Conservation (phyloP, 2,329 filamentous ascomycete genomes). For the Aspergillus jensenii region DNA sequence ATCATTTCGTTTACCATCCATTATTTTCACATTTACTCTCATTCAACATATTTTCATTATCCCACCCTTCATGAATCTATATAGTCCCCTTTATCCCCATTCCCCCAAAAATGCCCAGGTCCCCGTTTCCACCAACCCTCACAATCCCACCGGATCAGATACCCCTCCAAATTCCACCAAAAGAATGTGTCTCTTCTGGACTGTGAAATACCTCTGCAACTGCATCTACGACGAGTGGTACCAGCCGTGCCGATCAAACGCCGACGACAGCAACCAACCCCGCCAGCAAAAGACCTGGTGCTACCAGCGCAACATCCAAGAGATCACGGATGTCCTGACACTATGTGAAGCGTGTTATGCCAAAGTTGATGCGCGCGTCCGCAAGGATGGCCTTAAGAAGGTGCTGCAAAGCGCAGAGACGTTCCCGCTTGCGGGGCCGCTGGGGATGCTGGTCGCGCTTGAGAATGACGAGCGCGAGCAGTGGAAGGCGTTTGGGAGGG, state of each 20-base stretch:
- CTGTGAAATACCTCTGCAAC: not conserved
- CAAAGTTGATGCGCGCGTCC: not conserved
- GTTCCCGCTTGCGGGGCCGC: not conserved
- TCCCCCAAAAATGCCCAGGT: not conserved
- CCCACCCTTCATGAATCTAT: not conserved
- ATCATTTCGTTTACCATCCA: not conserved
- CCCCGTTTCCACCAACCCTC: not conserved
- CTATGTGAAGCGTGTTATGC: not conserved
- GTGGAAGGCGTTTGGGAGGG: not conserved
- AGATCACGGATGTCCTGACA: not conserved
- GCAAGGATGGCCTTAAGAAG: not conserved
- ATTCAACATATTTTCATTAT: not conserved
- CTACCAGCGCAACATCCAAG: not conserved
- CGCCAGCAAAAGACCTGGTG: not conserved
- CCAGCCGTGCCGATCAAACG: not conserved
- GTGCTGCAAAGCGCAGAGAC: not conserved
- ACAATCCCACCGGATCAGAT: not conserved
- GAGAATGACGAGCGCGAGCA: not conserved
- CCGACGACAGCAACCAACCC: no score
- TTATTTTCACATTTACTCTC: not conserved
- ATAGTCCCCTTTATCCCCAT: not conserved
- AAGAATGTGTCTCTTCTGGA: slow-evolving; percentile 3
- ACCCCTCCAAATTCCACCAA: not conserved
- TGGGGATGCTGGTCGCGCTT: not conserved
- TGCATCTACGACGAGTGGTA: slow-evolving; percentile 4